A percentile compares a stretch with the other conserved stretches of the same genome.
Conservation (phyloP, 352 stramenopile genomes). For the Phytophthora ramorum region DNA sequence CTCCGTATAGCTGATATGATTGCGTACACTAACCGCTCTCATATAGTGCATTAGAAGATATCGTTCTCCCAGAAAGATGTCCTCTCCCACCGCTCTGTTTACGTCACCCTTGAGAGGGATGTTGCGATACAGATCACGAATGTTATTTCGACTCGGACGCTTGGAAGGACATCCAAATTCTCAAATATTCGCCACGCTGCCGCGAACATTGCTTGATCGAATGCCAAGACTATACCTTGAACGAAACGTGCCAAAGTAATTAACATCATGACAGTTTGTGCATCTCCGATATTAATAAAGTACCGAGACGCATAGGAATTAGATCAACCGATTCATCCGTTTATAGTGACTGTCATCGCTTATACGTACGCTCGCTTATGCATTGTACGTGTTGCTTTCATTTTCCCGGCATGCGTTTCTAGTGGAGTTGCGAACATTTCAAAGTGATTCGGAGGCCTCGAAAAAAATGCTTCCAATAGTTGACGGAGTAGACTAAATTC, state of each 20-base stretch:
- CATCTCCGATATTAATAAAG: too few species aligned
- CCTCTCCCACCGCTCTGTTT: neutral
- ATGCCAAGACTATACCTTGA: neutral
- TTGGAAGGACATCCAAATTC: neutral
- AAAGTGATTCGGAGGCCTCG: too few species aligned
- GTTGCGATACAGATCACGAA: neutral
- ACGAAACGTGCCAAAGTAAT: slow-evolving; percentile 2
- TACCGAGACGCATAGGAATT: too few species aligned
- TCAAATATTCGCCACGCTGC: neutral
- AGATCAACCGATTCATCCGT: too few species aligned
- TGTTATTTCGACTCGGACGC: neutral
- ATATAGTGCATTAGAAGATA: neutral
- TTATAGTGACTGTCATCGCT: too few species aligned
- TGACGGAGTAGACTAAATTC: too few species aligned
- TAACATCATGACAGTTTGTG: too few species aligned
- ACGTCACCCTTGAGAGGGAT: neutral
- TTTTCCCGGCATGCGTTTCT: too few species aligned
- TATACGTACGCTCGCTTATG: too few species aligned
- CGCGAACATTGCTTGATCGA: neutral
- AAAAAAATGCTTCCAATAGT: neutral
- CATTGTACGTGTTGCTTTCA: too few species aligned
- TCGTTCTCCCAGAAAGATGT: neutral
- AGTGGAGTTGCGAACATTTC: too few species aligned
- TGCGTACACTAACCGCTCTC: neutral
- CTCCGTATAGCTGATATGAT: neutral